These are phyloP conservation scores for Globisporangium spiculum DNA, from an alignment of 352 stramenopile species.

Conservation along the genomic window DNA sequence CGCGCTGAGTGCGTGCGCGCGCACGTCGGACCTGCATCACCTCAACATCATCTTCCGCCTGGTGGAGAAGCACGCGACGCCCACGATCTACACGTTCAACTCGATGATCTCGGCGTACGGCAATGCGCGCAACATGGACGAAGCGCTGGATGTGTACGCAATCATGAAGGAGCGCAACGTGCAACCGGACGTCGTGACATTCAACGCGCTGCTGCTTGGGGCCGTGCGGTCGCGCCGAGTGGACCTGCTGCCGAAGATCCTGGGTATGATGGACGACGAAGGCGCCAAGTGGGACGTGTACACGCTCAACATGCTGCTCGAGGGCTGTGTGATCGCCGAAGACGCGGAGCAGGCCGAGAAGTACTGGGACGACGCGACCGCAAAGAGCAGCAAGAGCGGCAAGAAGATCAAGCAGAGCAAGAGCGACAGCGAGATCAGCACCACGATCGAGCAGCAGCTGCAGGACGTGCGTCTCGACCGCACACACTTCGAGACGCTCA, in stretches of 20 bases:
- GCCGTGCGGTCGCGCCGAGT: slow-evolving; percentile 50
- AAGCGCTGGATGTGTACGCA: slow-evolving; percentile 56
- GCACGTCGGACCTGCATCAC: slow-evolving; percentile 52
- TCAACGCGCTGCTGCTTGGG: slow-evolving; percentile 64
- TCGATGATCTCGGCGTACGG: slow-evolving; percentile 82
- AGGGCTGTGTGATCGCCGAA: slow-evolving; percentile 44
- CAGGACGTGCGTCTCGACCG: slow-evolving; percentile 55
- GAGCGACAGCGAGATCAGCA: background rate
- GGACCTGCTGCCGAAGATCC: slow-evolving; percentile 50
- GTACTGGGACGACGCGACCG: slow-evolving; percentile 47
- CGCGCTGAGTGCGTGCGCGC: slow-evolving; percentile 60
- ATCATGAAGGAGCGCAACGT: slow-evolving; percentile 33
- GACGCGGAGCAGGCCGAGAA: slow-evolving; percentile 43
- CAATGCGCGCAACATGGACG: slow-evolving; percentile 59
- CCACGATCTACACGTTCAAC: slow-evolving; percentile 78
- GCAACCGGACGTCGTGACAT: slow-evolving; percentile 57
- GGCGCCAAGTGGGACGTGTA: slow-evolving; percentile 63
- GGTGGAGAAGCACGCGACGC: slow-evolving; percentile 49
- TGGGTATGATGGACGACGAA: slow-evolving; percentile 46
- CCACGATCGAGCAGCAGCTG: slow-evolving; percentile 9
- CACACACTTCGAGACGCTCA: slow-evolving; percentile 70
- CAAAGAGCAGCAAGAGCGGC: slow-evolving; percentile 17
- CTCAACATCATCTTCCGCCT: slow-evolving; percentile 66
- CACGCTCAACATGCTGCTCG: slow-evolving; percentile 76
- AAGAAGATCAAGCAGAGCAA: slow-evolving; percentile 13